Evolutionary conservation across 1,284 basidiomycete genomes (phyloP), one percentile per base, ranked within the genome.

Genomic region (Cerrena zonata): DNA sequence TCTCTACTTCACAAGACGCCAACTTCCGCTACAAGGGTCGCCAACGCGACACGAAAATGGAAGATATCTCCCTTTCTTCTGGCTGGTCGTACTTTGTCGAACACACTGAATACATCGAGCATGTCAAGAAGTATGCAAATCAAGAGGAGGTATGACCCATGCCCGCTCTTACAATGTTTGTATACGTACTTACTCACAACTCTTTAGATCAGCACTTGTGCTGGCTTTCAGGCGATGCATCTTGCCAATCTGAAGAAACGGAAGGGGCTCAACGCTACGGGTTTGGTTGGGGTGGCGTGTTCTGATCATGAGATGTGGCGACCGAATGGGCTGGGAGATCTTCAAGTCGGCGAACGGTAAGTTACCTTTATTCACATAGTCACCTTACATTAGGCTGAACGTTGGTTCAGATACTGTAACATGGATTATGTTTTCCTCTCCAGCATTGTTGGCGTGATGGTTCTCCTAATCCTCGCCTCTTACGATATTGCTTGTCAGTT

Each of bases 1-100:
- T 44, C 61, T 61, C 0, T n/a, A n/a, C n/a, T n/a, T n/a, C n/a
- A n/a, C n/a, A n/a, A n/a, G n/a, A n/a, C n/a, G n/a, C n/a, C n/a
- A 65, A 62, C 49, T 69, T 69, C 48, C 52, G 61, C 0, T 50
- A 69, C 11, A 68, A 66, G 45, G 53, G 53, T 1, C 53, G 54
- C 11, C 40, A 22, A 53, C 51, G 23, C 5, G 13, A 45, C 34
- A 2, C 4, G n/a, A n/a, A n/a, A n/a, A n/a, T n/a, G n/a, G n/a
- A n/a, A n/a, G n/a, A n/a, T n/a, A n/a, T n/a, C n/a, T n/a, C n/a
- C n/a, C n/a, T n/a, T n/a, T n/a, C n/a, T n/a, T n/a, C n/a, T n/a
- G n/a, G n/a, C n/a, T n/a, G 18, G 5, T 47, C 27, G 37, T 22
- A 7, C n/a, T 40, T 27, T n/a, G 36, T 30, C 13, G 19, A n/a